Evolutionary conservation across 1,139 yeast genomes (phyloP), one percentile per base, ranked within the genome.

Genomic region (Taphrina communis): DNA sequence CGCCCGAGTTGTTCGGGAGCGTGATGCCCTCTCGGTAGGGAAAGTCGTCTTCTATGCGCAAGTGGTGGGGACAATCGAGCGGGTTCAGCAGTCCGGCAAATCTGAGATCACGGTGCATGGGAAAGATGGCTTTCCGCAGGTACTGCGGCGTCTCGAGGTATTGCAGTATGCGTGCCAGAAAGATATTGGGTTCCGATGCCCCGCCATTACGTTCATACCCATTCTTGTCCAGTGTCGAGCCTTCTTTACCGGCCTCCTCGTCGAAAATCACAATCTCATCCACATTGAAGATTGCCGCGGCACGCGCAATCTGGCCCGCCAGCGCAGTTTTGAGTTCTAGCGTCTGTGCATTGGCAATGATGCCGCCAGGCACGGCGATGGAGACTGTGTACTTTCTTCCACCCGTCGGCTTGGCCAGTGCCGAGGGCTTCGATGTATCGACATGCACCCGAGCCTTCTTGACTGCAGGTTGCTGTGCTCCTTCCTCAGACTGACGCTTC

Each of bases 91-190:
- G 53, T 6, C 72, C 70, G 6, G 70, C 69, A 58, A 58, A 66
- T 11, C 69, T 42, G 21, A 70, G 50, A 39, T 58, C 67, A 11
- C 65, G 62, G 42, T 65, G 59, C 48, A 70, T 48, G 38, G 72
- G 72, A 44, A 70, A 70, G 11, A 70, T 46, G 5, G 46, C 17
- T 19, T 66, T 66, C 8, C 72, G 65, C 11, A 70, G 31, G 44
- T 60, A 70, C 48, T 63, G 65, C 1, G 72, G 72, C 9, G 72
- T 65, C 46, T 70, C 72, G 12, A 70, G 51, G 46, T 70, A 70
- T 11, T 44, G 51, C 17, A 70, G 39, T n/a, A 70, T 36, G 14
- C 58, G 55, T 14, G 57, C 55, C 19, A 70, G 41, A 38, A 70
- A 70, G 14, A 39, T 31, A 31, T 56, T 51, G 0, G 70, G 65